Conservation (phyloP, 148 eudicot species). For the Diospyros kaki region DNA sequence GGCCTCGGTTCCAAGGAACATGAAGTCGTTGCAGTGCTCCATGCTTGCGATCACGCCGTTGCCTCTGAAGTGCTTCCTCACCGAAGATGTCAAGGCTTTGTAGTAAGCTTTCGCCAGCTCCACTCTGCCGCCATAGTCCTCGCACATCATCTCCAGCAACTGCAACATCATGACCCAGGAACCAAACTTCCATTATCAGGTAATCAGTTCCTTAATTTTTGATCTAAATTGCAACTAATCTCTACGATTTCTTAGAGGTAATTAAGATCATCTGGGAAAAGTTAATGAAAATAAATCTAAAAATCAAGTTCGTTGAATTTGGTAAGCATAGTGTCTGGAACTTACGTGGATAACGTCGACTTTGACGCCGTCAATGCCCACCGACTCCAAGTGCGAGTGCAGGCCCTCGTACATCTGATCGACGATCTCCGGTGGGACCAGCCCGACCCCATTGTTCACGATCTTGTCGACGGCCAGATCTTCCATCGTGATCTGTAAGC, state of each 20-base stretch:
- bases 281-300: no score
- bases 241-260: no score
- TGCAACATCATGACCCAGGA: conserved; percentile 7
- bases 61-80: conserved; percentile 79
- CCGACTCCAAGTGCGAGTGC: conserved; percentile 70
- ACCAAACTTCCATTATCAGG: not conserved
- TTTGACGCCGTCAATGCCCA: conserved; percentile 90
- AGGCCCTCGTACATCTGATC: conserved; percentile 74
- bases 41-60: conserved; percentile 92
- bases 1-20: conserved; percentile 90
- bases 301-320: no score
- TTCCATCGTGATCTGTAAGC: conserved; percentile 78
- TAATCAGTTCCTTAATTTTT: no score
- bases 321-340: not conserved
- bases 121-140: conserved; percentile 89
- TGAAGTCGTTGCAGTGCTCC: conserved; percentile 98
- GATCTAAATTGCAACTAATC: no score
- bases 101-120: conserved; percentile 80
- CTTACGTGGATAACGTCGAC: conserved; percentile 94
- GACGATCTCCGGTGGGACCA: conserved; percentile 67
- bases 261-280: no score
- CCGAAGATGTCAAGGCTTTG: conserved; percentile 69
- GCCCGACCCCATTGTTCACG: conserved; percentile 80
- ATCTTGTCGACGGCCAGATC: conserved; percentile 91
- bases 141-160: conserved; percentile 85